These are phyloP conservation scores for Cantharellus anzutake DNA, from an alignment of 768 basidiomycete species.

Conservation along the genomic window DNA sequence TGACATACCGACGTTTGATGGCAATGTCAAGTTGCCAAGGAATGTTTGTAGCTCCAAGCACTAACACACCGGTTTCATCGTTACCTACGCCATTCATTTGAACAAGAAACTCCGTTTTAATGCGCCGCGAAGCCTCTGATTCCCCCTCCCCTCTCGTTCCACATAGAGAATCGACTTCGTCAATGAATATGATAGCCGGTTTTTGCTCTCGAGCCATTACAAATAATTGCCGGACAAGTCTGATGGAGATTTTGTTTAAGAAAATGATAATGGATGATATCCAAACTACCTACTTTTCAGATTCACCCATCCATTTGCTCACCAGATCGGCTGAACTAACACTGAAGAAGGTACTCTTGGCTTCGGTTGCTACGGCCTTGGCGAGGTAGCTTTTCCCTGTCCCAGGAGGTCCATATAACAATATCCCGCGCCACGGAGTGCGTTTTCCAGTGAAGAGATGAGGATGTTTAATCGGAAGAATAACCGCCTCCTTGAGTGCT, in stretches of 20 bases:
- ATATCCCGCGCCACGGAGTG: slow-evolving; percentile 90
- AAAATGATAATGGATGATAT: slow-evolving; percentile 1
- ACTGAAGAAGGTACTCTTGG: slow-evolving; percentile 97
- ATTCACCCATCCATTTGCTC: slow-evolving; percentile 99
- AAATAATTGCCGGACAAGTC: slow-evolving; percentile 75
- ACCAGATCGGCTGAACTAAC: slow-evolving; percentile 91
- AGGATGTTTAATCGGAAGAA: slow-evolving; percentile 98
- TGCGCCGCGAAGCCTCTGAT: slow-evolving; percentile 87
- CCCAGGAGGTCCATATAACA: slow-evolving; percentile 93
- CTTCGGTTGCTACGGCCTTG: slow-evolving; percentile 97
- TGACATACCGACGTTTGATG: slow-evolving; percentile 71
- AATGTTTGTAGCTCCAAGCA: slow-evolving; percentile 94
- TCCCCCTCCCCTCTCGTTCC: slow-evolving; percentile 94
- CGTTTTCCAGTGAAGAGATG: slow-evolving; percentile 97
- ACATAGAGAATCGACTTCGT: slow-evolving; percentile 93
- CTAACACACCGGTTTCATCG: slow-evolving; percentile 89
- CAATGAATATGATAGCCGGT: slow-evolving; percentile 96
- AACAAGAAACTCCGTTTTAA: slow-evolving; percentile 95
- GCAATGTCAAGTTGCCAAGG: slow-evolving; percentile 97
- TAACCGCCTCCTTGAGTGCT: slow-evolving; percentile 92
- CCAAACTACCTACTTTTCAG: slow-evolving; percentile 50
- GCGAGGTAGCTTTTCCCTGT: slow-evolving; percentile 95
- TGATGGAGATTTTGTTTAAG: background rate
- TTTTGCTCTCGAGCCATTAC: slow-evolving; percentile 91
- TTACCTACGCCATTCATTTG: slow-evolving; percentile 99